Base-by-base conservation (phyloP, 352 stramenopile genomes). In the Phytophthora rubi region DNA sequence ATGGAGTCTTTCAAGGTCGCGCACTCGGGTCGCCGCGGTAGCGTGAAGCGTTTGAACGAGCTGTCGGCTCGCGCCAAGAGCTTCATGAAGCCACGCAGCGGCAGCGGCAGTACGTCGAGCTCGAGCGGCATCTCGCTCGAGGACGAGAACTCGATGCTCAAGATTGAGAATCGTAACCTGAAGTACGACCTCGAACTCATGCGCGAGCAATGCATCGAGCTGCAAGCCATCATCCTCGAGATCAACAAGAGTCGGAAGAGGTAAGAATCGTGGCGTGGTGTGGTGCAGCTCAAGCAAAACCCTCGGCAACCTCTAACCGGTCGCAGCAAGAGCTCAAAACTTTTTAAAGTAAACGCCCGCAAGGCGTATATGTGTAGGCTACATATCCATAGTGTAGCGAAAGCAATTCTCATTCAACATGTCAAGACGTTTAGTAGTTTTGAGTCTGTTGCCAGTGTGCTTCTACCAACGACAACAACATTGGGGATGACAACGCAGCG, bases 181-280 rank as follows among this genome's bases (percentile, higher is more conserved):
- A 90, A 92, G 70, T 95, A 94, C 77, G 88, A 95, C 60, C 70
- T 95, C 5, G 88, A 95, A 80, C 80, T 95, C 52, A 95, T 95
- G 88, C 88, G 88, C 32, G 88, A 95, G 71, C 88, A 95, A 76
- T 95, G 88, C 68, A 94, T 95, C 53, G 88, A 95, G 64, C 63
- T 95, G 54, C 88, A 95, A 56, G 82, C 88, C 55, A 95, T 95
- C 70, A 95, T 95, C 59, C 81, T 95, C 48, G 88, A 95, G 82
- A 95, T 95, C 75, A 94, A 95, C 85, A 93, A 92, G 76, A 94
- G 88, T 67, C 84, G 88, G 55, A 95, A 95, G 80, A 83, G 88
- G 73, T 95, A 88, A 69, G 62, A 21, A 18, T 21, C 42, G 42
- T 23, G 42, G 16, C 18, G 33, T 64, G 49, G 51, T 37, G 18